Conservation (phyloP, 106 monocot species). For the Dendrobium officinale region DNA sequence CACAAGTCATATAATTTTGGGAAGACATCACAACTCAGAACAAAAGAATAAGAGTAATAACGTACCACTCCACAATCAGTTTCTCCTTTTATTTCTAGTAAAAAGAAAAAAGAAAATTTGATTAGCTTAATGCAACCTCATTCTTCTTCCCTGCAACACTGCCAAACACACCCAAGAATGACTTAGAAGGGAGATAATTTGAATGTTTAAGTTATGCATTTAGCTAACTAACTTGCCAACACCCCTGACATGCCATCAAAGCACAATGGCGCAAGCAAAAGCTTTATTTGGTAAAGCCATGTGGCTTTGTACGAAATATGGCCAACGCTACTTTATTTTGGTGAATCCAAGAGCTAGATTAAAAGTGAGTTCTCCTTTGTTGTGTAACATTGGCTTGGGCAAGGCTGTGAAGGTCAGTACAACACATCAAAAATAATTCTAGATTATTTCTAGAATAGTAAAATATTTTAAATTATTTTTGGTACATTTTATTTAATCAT, state of each 20-base stretch:
- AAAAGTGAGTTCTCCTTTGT: neutral
- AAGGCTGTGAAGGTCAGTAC: no score
- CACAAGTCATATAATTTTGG: slow-evolving; percentile 2
- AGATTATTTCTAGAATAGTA: no score
- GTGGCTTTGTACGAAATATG: neutral
- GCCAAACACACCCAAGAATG: neutral
- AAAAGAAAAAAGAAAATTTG: neutral
- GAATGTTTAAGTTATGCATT: neutral
- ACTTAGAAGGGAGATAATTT: neutral
- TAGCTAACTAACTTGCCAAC: neutral
- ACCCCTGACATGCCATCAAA: neutral
- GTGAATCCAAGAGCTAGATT: neutral
- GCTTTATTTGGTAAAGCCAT: neutral
- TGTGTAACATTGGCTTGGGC: no score
- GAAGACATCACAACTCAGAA: neutral
- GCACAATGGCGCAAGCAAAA: neutral
- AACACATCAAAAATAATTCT: no score
- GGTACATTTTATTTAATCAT: no score
- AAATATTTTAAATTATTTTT: no score
- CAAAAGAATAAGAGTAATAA: neutral
- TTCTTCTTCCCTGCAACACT: neutral
- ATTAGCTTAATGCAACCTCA: neutral
- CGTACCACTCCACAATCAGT: neutral
- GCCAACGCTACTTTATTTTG: neutral
- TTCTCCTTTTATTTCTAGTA: neutral